These are phyloP conservation scores for Termitomyces eurrhizus DNA, from an alignment of 768 basidiomycete genomes.

Conservation along the genomic window DNA sequence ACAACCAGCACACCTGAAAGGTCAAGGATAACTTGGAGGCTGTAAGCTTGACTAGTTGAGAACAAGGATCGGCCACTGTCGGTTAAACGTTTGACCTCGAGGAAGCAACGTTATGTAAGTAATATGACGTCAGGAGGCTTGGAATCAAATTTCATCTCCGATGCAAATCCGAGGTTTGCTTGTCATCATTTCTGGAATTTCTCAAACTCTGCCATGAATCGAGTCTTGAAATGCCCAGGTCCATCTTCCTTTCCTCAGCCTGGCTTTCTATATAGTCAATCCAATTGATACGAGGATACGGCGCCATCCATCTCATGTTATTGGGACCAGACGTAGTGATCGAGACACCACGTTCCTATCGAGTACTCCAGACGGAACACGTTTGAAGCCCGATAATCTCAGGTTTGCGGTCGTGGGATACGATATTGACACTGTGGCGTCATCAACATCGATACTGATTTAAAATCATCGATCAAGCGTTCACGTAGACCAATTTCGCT, in stretches of 20 bases:
- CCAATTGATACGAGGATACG: neutral
- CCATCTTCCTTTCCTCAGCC: neutral
- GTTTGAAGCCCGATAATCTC: neutral
- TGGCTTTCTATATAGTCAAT: neutral
- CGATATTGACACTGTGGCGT: constrained; percentile 1
- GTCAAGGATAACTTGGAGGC: neutral
- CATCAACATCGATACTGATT: neutral
- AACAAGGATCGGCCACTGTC: neutral
- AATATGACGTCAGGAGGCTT: neutral
- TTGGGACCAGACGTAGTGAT: neutral
- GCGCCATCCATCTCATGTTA: neutral
- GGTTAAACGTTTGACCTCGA: no score
- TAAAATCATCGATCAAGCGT: neutral
- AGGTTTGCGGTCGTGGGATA: neutral
- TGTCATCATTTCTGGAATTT: neutral
- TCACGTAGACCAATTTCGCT: neutral
- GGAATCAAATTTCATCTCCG: neutral
- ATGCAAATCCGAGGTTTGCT: neutral
- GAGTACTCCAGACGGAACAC: neutral
- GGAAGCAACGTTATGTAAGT: no score
- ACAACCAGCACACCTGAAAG: neutral
- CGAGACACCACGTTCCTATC: neutral
- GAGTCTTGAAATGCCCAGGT: neutral
- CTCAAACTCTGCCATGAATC: neutral
- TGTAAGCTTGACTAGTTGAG: neutral